A percentile compares a stretch with the other conserved stretches of the same genome.
Conservation (phyloP, 2,329 filamentous ascomycete species). For the Purpureocillium lavendulum region DNA sequence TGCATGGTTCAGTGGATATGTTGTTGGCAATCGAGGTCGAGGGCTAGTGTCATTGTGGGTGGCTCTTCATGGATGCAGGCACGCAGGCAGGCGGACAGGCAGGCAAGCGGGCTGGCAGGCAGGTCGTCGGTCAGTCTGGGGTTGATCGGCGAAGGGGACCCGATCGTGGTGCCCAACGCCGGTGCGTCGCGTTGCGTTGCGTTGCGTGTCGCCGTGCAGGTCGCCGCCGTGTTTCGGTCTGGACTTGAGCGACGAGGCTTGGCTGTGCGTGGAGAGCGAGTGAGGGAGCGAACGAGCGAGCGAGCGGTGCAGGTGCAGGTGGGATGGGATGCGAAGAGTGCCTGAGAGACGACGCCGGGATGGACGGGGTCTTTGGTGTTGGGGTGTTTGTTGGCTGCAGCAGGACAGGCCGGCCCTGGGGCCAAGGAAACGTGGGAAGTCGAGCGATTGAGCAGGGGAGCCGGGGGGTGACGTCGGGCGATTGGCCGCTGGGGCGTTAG, state of each 20-base stretch:
- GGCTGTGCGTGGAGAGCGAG: background rate
- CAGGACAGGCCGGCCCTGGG: background rate
- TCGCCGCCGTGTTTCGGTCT: background rate
- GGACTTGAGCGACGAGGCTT: background rate
- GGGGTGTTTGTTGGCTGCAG: constrained; percentile 2
- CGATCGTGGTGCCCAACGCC: constrained; percentile 3
- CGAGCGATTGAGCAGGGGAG: constrained; percentile 1
- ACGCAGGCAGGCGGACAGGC: no score
- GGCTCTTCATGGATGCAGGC: constrained; percentile 22
- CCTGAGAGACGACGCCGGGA: background rate
- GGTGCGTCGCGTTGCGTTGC: background rate
- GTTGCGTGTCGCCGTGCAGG: background rate
- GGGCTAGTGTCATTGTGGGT: constrained; percentile 25
- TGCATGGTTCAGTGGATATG: constrained; percentile 21
- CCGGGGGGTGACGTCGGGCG: constrained; percentile 1
- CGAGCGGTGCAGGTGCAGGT: background rate
- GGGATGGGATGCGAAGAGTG: constrained; percentile 2
- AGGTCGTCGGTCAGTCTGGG: no score
- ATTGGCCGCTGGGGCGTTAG: constrained; percentile 4
- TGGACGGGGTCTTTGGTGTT: constrained; percentile 1
- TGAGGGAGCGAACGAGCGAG: no score
- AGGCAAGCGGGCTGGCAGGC: no score
- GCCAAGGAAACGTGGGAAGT: constrained; percentile 4
- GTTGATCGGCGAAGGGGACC: constrained; percentile 7
- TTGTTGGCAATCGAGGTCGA: constrained; percentile 14